Conservation (phyloP, 169 alveolate species). For the Cryptosporidium ubiquitum region DNA sequence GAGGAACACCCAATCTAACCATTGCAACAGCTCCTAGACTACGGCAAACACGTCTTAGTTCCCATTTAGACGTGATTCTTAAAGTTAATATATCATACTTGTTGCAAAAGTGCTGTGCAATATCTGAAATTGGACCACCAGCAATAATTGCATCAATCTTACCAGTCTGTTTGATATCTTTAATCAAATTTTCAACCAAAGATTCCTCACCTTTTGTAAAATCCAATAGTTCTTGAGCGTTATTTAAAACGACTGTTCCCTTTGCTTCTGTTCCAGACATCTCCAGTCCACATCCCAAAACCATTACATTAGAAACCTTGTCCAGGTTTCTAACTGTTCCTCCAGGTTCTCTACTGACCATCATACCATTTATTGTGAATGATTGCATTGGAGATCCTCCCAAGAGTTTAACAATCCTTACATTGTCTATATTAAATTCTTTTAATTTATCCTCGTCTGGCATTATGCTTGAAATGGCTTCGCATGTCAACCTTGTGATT, state of each 20-base stretch:
- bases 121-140: conserved; percentile 95
- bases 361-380: conserved; percentile 92
- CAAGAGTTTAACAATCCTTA: conserved; percentile 95
- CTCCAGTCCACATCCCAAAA: conserved; percentile 96
- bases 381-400: conserved; percentile 95
- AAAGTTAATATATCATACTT: conserved; percentile 93
- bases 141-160: conserved; percentile 92
- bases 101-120: conserved; percentile 97
- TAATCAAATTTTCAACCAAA: conserved; percentile 88
- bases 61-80: conserved; percentile 93
- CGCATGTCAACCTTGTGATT: conserved; percentile 88
- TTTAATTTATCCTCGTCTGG: conserved; percentile 86
- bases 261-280: conserved; percentile 94
- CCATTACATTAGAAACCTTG: conserved; percentile 93
- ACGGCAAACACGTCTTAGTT: conserved; percentile 94
- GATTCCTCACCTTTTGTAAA: conserved; percentile 93
- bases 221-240: conserved; percentile 94
- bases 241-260: conserved; percentile 97
- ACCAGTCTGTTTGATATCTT: conserved; percentile 88
- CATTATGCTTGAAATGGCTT: conserved; percentile 91
- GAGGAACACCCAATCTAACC: conserved; percentile 93
- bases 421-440: conserved; percentile 95
- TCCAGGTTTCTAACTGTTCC: conserved; percentile 92
- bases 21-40: conserved; percentile 95
- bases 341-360: conserved; percentile 88